A percentile compares a stretch with the other conserved stretches of the same genome.
Evolutionary conservation across 2,329 filamentous ascomycete species (phyloP).

Genomic region (Beauveria medogensis): DNA sequence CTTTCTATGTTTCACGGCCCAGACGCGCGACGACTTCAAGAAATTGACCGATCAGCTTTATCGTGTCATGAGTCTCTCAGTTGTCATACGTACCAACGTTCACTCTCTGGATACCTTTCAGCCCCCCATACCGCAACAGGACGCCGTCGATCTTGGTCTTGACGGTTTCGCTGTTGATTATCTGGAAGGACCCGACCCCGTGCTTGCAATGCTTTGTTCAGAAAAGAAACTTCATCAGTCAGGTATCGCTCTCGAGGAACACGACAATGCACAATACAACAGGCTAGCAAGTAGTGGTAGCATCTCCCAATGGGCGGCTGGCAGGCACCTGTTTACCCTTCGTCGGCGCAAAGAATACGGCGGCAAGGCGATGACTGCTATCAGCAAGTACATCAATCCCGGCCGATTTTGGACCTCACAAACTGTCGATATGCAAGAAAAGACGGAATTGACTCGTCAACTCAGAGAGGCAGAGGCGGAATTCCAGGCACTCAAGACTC

Average conservation of each 20-base stretch:
- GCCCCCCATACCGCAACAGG: conserved; percentile 44
- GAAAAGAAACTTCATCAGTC: conserved; percentile 61
- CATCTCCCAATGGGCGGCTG: conserved; percentile 64
- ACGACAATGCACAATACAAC: conserved; percentile 61
- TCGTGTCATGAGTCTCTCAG: conserved; percentile 54
- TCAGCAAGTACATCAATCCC: conserved; percentile 49
- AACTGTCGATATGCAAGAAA: conserved; percentile 60
- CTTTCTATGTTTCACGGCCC: conserved; percentile 65
- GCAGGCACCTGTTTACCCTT: conserved; percentile 55
- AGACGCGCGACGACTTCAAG: conserved; percentile 66
- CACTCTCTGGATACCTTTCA: conserved; percentile 43
- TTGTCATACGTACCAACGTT: conserved; percentile 61
- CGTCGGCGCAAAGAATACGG: conserved; percentile 74
- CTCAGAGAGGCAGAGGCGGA: conserved; percentile 35
- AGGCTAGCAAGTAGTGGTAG: conserved; percentile 47
- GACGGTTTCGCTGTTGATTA: conserved; percentile 75
- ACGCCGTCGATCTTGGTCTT: conserved; percentile 55
- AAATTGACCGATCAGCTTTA: conserved; percentile 61
- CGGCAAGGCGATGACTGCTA: conserved; percentile 60
- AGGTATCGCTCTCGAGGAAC: conserved; percentile 55
- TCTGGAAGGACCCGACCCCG: conserved; percentile 70
- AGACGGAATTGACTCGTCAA: conserved; percentile 49
- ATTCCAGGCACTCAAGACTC: conserved; percentile 26
- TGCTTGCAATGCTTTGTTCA: conserved; percentile 81
- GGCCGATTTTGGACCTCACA: conserved; percentile 71